These are phyloP conservation scores for Pichia sp. DNA, from an alignment of 1,139 yeast species.

Conservation along the genomic window DNA sequence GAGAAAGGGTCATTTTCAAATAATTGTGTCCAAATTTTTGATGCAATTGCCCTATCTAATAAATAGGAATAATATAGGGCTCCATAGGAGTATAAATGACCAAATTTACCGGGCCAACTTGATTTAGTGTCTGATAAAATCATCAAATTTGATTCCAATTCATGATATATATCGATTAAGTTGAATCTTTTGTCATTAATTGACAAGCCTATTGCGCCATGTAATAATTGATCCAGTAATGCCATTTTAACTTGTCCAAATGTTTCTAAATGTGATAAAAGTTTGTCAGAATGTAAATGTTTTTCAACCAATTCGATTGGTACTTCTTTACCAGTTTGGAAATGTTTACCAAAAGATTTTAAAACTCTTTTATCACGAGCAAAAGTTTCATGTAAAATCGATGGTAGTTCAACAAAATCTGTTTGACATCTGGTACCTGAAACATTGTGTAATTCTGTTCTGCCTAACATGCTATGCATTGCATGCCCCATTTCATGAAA, in stretches of 20 bases:
- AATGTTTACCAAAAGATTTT: conserved; percentile 65
- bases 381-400: conserved; percentile 90
- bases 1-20: conserved; percentile 67
- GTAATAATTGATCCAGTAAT: conserved; percentile 74
- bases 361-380: conserved; percentile 77
- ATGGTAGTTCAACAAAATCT: conserved; percentile 94
- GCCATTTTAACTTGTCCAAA: conserved; percentile 90
- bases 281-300: conserved; percentile 47
- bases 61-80: conserved; percentile 90
- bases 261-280: conserved; percentile 64
- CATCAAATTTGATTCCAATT: conserved; percentile 48
- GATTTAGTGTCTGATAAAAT: conserved; percentile 60
- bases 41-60: conserved; percentile 89
- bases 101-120: conserved; percentile 91
- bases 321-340: conserved; percentile 58
- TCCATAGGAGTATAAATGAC: conserved; percentile 90
- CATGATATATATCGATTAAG: conserved; percentile 57
- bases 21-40: conserved; percentile 70
- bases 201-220: conserved; percentile 40
- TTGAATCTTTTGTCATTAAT: conserved; percentile 33
- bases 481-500: conserved; percentile 99
- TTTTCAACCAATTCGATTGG: conserved; percentile 42
- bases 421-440: conserved; percentile 95
- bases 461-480: conserved; percentile 93
- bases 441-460: conserved; percentile 82